Conservation (phyloP, 1,284 basidiomycete genomes). For the Leccinum cinnamomeum region DNA sequence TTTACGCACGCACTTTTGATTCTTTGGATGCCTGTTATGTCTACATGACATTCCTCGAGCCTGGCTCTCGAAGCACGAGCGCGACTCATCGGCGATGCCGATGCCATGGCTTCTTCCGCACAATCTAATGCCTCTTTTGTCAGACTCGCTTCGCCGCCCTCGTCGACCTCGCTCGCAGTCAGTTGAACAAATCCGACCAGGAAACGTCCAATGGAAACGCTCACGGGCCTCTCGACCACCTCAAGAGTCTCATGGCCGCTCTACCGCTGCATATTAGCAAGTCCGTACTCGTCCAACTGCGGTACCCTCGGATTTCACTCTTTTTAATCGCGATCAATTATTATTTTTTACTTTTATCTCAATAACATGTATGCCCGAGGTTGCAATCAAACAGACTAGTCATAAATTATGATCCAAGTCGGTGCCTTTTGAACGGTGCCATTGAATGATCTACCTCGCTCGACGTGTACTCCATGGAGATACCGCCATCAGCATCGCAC, state of each 20-base stretch:
- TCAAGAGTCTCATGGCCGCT: conserved; percentile 36
- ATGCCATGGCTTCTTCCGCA: conserved; percentile 50
- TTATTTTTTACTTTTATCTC: conserved; percentile 1
- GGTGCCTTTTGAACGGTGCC: conserved; percentile 68
- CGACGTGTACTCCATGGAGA: conserved; percentile 70
- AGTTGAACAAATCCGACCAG: conserved; percentile 45
- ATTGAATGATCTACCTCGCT: conserved; percentile 61
- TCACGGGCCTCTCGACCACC: conserved; percentile 27
- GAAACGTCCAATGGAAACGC: conserved; percentile 17
- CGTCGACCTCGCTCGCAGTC: conserved; percentile 46
- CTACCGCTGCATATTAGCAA: conserved; percentile 1
- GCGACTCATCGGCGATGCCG: conserved; percentile 52
- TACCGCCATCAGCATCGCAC: conserved; percentile 64
- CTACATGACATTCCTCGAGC: conserved; percentile 64
- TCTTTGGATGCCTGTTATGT: conserved; percentile 68
- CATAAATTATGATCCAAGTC: conserved; percentile 42
- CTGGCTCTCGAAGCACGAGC: conserved; percentile 64
- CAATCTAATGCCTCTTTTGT: conserved; percentile 54
- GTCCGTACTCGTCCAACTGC: conserved; percentile 14
- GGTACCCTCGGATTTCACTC: background rate
- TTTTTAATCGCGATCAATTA: background rate
- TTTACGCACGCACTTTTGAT: background rate
- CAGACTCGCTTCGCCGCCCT: conserved; percentile 48
- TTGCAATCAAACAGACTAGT: conserved; percentile 12
- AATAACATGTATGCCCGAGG: conserved; percentile 12